Percentiles rank a stretch among this genome's conserved stretches.
These are phyloP conservation scores for Protomyces gravidus DNA, from an alignment of 1,139 yeast genomes.

Conservation along the genomic window DNA sequence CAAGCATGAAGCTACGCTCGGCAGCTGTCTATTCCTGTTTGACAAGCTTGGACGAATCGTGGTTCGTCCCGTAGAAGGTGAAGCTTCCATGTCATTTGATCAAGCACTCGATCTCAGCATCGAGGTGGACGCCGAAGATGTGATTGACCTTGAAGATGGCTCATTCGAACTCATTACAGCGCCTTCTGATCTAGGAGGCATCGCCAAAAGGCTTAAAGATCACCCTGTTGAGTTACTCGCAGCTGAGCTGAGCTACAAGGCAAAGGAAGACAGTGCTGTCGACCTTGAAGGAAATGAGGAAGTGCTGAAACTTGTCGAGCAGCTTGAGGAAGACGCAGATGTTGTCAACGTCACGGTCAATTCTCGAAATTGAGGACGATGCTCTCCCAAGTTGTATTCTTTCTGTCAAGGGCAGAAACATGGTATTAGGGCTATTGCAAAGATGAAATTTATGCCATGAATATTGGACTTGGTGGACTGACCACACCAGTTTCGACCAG, in stretches of 20 bases:
- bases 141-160: slow-evolving; percentile 47
- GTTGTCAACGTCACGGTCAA: slow-evolving; percentile 15
- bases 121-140: slow-evolving; percentile 80
- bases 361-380: no score
- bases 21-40: neutral
- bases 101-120: slow-evolving; percentile 65
- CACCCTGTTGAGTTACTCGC: slow-evolving; percentile 52
- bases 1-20: slow-evolving; percentile 45
- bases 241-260: slow-evolving; percentile 51
- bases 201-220: slow-evolving; percentile 56
- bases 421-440: neutral
- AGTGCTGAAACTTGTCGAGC: slow-evolving; percentile 9
- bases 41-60: slow-evolving; percentile 59
- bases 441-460: neutral
- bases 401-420: neutral
- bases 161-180: slow-evolving; percentile 50
- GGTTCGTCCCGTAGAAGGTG: slow-evolving; percentile 15
- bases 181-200: slow-evolving; percentile 56
- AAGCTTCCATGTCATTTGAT: slow-evolving; percentile 45
- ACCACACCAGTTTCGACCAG: neutral
- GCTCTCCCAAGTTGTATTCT: no score
- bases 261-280: slow-evolving; percentile 33
- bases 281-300: neutral
- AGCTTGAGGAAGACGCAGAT: slow-evolving; percentile 17
- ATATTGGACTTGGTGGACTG: neutral